A percentile compares a stretch with the other conserved stretches of the same genome.
phyloP scores from a whole-genome alignment of 192 early-diverging fungal genomes.

The Coemansia sp. region DNA sequence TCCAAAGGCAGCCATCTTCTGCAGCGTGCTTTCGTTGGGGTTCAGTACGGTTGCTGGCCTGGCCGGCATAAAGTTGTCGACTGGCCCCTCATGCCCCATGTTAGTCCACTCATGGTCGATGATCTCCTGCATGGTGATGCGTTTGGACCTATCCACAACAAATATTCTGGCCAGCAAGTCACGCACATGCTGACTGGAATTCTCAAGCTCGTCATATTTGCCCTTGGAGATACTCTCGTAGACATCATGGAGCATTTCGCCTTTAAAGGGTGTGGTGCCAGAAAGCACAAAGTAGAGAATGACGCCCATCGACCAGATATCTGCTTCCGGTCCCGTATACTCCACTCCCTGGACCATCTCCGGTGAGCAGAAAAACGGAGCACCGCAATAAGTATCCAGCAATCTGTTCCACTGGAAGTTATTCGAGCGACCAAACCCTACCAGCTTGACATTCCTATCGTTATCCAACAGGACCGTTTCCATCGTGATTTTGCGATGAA shows the following conservation, averaged over 20 bases:
- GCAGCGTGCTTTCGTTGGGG: conserved; percentile 30
- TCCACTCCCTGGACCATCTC: neutral
- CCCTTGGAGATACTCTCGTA: conserved; percentile 76
- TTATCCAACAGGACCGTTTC: neutral
- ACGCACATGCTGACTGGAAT: conserved; percentile 52
- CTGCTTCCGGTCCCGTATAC: conserved; percentile 7
- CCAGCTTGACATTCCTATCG: neutral
- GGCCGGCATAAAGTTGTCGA: conserved; percentile 64
- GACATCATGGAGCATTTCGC: conserved; percentile 70
- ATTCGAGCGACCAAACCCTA: neutral
- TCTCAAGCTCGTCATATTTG: conserved; percentile 56
- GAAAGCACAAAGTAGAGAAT: conserved; percentile 2
- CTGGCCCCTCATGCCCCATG: conserved; percentile 60
- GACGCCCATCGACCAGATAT: conserved; percentile 5
- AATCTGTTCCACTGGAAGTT: conserved; percentile 1
- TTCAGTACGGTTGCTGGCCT: conserved; percentile 39
- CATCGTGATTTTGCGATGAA: conserved; percentile 1
- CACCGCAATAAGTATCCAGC: conserved; percentile 1
- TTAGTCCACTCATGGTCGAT: conserved; percentile 71
- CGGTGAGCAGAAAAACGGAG: neutral
- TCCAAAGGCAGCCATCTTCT: conserved; percentile 43
- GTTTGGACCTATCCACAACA: conserved; percentile 62
- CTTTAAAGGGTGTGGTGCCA: neutral
- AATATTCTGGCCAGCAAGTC: conserved; percentile 68
- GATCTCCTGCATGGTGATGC: conserved; percentile 68